phyloP scores from a whole-genome alignment of 345 rosid species.

The Sisymbrium irio region DNA sequence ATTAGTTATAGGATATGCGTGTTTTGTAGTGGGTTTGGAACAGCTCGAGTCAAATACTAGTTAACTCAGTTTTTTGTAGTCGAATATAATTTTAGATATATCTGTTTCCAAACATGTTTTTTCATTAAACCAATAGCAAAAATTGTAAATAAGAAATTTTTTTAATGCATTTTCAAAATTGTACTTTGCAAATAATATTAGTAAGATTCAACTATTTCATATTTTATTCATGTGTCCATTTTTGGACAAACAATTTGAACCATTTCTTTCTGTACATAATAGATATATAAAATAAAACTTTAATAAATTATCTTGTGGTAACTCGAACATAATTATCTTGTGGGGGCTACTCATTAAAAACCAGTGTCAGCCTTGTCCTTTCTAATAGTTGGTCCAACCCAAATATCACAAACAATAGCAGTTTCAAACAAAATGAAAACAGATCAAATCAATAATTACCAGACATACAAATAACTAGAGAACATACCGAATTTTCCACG shows the following conservation, averaged over 20 bases:
- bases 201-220: constrained; percentile 7
- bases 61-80: too few relatives aligned
- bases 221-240: background rate
- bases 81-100: too few relatives aligned
- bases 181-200: too few relatives aligned
- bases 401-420: background rate
- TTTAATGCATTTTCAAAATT: too few relatives aligned
- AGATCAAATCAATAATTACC: background rate
- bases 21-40: too few relatives aligned
- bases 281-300: background rate
- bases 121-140: too few relatives aligned
- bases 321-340: constrained; percentile 12
- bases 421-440: background rate
- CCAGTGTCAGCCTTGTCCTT: constrained; percentile 28
- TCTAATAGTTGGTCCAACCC: constrained; percentile 23
- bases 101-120: too few relatives aligned
- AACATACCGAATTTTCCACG: background rate
- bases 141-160: too few relatives aligned
- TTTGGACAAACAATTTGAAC: constrained; percentile 24
- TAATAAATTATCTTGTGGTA: background rate
- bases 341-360: constrained; percentile 29
- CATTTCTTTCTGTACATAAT: too few relatives aligned
- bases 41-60: too few relatives aligned
- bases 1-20: too few relatives aligned
- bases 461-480: background rate